Evolutionary conservation across 129 eudicot species (phyloP).

Genomic region (Cynara cardunculus): DNA sequence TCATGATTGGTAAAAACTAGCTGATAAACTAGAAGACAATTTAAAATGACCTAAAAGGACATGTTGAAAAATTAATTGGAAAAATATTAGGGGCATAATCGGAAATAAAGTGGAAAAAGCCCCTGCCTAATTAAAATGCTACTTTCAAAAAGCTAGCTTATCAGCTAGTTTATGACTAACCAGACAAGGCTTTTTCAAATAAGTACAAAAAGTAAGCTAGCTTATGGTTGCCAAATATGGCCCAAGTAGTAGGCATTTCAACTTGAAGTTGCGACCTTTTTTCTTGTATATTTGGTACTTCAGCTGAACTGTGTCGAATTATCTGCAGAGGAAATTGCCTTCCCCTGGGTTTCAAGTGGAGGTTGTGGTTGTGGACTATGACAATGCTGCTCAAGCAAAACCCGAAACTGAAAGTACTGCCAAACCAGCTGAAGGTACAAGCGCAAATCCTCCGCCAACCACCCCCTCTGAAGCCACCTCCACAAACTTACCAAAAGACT

Average conservation of each 20-base stretch:
- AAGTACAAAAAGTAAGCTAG: background rate
- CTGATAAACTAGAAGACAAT: too few species aligned
- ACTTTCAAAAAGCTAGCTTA: background rate
- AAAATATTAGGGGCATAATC: background rate
- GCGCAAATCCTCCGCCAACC: conserved; percentile 24
- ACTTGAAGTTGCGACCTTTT: background rate
- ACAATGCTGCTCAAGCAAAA: conserved; percentile 37
- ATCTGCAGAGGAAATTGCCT: conserved; percentile 75
- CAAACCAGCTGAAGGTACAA: conserved; percentile 40
- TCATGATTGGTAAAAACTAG: too few species aligned
- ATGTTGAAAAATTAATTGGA: background rate
- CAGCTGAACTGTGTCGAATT: background rate
- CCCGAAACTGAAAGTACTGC: conserved; percentile 37
- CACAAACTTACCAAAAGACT: conserved; percentile 32
- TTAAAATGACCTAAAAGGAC: too few species aligned
- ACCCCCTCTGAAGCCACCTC: conserved; percentile 26
- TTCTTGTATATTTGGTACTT: background rate
- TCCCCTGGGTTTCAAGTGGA: conserved; percentile 96
- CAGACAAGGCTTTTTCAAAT: background rate
- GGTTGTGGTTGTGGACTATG: conserved; percentile 80
- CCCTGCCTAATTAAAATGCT: background rate
- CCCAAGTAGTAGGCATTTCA: background rate
- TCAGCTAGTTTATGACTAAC: background rate
- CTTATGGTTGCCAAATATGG: too few species aligned
- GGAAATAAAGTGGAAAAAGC: too few species aligned